phyloP scores from a whole-genome alignment of 2,329 filamentous ascomycete genomes.

The Zymoseptoria crescenta region DNA sequence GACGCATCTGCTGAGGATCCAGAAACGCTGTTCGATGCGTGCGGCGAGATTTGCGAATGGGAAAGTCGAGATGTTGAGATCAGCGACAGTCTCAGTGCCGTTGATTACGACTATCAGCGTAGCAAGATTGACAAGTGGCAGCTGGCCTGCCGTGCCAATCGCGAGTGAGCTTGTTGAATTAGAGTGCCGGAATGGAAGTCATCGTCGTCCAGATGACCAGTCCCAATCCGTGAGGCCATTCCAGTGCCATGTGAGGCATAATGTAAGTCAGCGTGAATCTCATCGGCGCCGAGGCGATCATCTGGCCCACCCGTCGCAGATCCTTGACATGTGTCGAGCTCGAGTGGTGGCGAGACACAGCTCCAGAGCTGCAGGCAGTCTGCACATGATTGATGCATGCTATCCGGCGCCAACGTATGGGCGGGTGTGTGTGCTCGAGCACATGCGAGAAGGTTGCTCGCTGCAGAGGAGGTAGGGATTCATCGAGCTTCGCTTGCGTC shows the following conservation, averaged over 20 bases:
- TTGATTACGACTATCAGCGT: not conserved
- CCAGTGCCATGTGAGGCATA: not conserved
- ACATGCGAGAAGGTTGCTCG: not conserved
- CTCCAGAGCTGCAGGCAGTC: not conserved
- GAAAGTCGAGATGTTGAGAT: slow-evolving; percentile 1
- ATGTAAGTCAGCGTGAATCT: not conserved
- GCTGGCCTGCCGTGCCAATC: not conserved
- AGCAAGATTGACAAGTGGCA: slow-evolving; percentile 3
- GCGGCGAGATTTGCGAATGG: not conserved
- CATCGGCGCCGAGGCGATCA: not conserved
- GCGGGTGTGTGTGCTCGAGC: not conserved
- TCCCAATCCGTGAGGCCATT: not conserved
- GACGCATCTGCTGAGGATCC: not conserved
- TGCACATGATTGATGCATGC: not conserved
- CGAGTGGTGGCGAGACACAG: not conserved
- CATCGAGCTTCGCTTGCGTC: not conserved
- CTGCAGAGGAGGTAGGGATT: not conserved
- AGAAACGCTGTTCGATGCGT: not conserved
- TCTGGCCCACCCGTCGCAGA: not conserved
- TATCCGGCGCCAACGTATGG: not conserved
- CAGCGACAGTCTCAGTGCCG: slow-evolving; percentile 5
- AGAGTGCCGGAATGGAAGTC: no score
- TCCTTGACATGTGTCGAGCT: not conserved
- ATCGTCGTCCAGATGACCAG: not conserved
- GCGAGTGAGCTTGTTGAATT: not conserved